Conservation (phyloP, 1,284 basidiomycete genomes). For the Cutaneotrichosporon cutaneum region DNA sequence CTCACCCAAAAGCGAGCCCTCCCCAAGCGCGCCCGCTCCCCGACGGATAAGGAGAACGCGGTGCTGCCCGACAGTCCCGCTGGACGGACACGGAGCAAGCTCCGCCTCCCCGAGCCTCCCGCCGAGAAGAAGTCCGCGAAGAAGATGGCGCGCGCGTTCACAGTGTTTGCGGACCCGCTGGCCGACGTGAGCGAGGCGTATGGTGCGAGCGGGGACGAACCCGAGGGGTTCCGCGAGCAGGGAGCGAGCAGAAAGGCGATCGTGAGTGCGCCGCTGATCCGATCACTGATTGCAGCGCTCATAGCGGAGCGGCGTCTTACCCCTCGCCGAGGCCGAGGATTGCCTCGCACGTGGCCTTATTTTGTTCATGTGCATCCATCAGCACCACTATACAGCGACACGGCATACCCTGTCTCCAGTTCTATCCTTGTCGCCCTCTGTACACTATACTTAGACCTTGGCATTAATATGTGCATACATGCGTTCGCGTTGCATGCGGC, state of each 20-base stretch:
- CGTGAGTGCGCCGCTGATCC: background rate
- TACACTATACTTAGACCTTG: background rate
- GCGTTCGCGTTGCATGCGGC: background rate
- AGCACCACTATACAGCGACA: background rate
- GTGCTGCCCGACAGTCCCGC: conserved; percentile 27
- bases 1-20: background rate
- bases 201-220: conserved; percentile 41
- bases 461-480: conserved; percentile 6
- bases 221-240: conserved; percentile 36
- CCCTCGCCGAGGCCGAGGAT: background rate
- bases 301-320: background rate
- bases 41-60: background rate
- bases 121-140: conserved; percentile 1
- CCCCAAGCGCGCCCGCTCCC: background rate
- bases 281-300: conserved; percentile 7
- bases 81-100: conserved; percentile 23
- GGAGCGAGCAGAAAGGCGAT: background rate
- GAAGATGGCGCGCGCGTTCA: background rate
- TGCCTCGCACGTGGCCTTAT: background rate
- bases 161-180: conserved; percentile 17
- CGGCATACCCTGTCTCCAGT: background rate
- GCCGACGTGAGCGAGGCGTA: conserved; percentile 48
- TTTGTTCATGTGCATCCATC: background rate
- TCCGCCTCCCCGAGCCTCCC: background rate
- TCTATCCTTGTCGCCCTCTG: background rate